A percentile compares a stretch with the other conserved stretches of the same genome.
These are phyloP conservation scores for Aegilops speltoides DNA, from an alignment of 176 grass and related monocot species.

Conservation along the genomic window DNA sequence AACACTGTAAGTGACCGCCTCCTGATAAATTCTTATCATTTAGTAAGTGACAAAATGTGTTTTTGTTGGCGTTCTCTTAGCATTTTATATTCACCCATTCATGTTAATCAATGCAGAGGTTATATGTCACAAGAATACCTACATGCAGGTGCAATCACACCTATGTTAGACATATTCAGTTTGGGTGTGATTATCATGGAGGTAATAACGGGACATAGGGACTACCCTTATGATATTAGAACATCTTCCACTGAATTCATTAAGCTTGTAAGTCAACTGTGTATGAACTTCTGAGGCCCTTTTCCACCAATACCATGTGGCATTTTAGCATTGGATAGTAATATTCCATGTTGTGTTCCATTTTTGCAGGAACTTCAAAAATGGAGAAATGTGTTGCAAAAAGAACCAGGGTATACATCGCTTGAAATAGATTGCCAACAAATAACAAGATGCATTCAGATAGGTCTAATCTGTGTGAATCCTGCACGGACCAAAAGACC, in stretches of 20 bases:
- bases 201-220: not conserved
- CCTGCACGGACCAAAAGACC: not conserved
- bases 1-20: not conserved
- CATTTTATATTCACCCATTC: too few species aligned
- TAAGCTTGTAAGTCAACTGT: not conserved
- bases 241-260: not conserved
- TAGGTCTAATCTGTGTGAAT: not conserved
- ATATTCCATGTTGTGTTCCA: too few species aligned
- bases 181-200: not conserved
- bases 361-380: not conserved
- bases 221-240: not conserved
- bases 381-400: not conserved
- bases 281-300: accelerated
- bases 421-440: not conserved
- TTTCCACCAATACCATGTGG: not conserved
- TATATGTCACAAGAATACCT: not conserved
- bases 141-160: not conserved
- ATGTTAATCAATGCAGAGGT: not conserved
- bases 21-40: not conserved
- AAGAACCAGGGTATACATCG: not conserved
- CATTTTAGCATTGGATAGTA: too few species aligned
- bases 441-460: not conserved
- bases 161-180: not conserved
- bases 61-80: too few species aligned
- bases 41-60: accelerated